phyloP scores from a whole-genome alignment of 2,329 filamentous ascomycete species.

The Emergomyces pasteurianus region DNA sequence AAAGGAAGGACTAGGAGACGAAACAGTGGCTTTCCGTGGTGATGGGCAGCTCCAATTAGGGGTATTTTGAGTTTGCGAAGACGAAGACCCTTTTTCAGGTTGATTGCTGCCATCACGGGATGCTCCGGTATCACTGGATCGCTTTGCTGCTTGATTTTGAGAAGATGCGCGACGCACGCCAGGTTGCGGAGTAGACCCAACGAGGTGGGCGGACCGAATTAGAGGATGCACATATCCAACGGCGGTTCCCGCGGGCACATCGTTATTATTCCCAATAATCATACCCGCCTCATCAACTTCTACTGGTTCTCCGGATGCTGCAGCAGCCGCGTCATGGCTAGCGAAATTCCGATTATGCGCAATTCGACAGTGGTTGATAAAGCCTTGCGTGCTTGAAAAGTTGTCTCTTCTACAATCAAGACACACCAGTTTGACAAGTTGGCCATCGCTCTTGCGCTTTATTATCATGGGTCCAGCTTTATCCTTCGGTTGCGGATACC shows the following conservation, averaged over 20 bases:
- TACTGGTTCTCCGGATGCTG: slow-evolving; percentile 73
- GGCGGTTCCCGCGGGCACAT: slow-evolving; percentile 20
- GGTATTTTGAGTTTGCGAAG: neutral
- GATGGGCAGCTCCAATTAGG: neutral
- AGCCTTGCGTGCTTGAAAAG: slow-evolving; percentile 95
- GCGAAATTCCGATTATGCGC: slow-evolving; percentile 88
- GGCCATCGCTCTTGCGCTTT: slow-evolving; percentile 68
- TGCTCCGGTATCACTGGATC: neutral
- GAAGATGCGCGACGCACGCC: slow-evolving; percentile 11
- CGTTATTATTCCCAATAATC: slow-evolving; percentile 30
- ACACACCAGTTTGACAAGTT: slow-evolving; percentile 83
- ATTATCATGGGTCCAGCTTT: slow-evolving; percentile 73
- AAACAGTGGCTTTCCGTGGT: slow-evolving; percentile 1
- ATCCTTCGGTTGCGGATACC: slow-evolving; percentile 63
- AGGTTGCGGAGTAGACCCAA: slow-evolving; percentile 18
- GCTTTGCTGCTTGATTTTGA: slow-evolving; percentile 9
- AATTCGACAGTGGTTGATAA: slow-evolving; percentile 97
- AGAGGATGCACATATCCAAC: slow-evolving; percentile 51
- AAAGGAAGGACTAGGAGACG: slow-evolving; percentile 31
- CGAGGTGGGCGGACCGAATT: slow-evolving; percentile 44
- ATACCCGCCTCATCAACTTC: slow-evolving; percentile 52
- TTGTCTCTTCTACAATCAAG: slow-evolving; percentile 77
- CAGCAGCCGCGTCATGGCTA: slow-evolving; percentile 86
- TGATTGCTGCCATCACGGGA: slow-evolving; percentile 7
- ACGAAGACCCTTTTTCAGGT: slow-evolving; percentile 5